These are phyloP conservation scores for Rhodosorus marinus DNA, from an alignment of 23 red algal species.

Conservation along the genomic window DNA sequence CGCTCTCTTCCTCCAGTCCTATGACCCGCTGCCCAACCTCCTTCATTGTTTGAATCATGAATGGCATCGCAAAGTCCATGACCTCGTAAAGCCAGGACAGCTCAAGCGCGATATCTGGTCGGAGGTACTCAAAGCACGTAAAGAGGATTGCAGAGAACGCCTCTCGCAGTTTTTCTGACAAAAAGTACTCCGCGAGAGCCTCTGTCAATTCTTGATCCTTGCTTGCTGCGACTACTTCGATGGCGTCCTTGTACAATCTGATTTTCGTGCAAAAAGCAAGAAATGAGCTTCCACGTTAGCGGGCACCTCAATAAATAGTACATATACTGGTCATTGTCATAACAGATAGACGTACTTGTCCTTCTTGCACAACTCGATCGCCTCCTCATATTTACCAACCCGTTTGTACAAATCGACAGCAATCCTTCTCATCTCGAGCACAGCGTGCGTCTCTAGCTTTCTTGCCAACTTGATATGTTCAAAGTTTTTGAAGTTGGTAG, in stretches of 20 bases:
- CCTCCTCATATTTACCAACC: conserved; percentile 83
- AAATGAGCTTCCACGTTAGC: no score
- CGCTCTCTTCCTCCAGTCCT: conserved; percentile 78
- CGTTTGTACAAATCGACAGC: conserved; percentile 48
- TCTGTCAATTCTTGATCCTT: conserved; percentile 69
- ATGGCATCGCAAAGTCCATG: conserved; percentile 91
- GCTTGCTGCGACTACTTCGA: conserved; percentile 57
- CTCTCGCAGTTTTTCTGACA: conserved; percentile 50
- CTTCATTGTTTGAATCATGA: conserved; percentile 91
- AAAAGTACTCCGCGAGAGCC: conserved; percentile 61
- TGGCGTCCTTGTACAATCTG: conserved; percentile 59
- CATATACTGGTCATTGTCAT: no score
- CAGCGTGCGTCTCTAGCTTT: conserved; percentile 40
- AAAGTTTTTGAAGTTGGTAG: conserved; percentile 80
- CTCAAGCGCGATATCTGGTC: conserved; percentile 80
- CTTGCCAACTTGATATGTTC: conserved; percentile 73
- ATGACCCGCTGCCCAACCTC: conserved; percentile 60
- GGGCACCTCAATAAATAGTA: no score
- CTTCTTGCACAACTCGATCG: conserved; percentile 64
- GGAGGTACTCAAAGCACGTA: conserved; percentile 79
- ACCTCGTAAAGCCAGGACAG: conserved; percentile 63
- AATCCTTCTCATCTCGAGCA: conserved; percentile 46
- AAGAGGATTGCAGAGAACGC: conserved; percentile 70
- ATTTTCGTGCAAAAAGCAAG: no score
- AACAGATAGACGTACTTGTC: no score